These are phyloP conservation scores for Chytriomyces sp. DNA, from an alignment of 192 early-diverging fungal species.

Conservation along the genomic window DNA sequence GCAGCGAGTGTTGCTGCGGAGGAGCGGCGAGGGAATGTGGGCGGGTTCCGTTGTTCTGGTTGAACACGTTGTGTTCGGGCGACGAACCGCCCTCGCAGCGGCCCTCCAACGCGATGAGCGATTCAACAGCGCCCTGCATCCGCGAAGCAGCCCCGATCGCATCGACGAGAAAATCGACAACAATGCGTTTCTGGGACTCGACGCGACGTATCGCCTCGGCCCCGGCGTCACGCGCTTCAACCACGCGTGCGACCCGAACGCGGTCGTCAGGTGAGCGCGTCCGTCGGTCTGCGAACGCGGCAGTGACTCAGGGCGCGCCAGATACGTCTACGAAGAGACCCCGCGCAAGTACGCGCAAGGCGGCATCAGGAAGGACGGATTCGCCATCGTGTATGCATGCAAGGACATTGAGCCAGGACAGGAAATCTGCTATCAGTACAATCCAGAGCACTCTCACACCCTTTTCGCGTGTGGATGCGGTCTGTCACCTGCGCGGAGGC, in stretches of 20 bases:
- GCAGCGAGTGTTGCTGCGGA: no score
- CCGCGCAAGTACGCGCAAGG: background rate
- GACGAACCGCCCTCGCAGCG: background rate
- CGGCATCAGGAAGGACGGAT: slow-evolving; percentile 8
- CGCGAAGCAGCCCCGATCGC: background rate
- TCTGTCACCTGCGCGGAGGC: background rate
- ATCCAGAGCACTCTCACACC: slow-evolving; percentile 9
- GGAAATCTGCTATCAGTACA: slow-evolving; percentile 31
- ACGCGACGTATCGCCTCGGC: slow-evolving; percentile 14
- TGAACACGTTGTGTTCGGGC: slow-evolving; percentile 20
- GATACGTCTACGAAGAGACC: background rate
- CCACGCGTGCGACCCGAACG: slow-evolving; percentile 20
- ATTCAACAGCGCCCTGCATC: background rate
- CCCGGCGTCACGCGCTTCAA: slow-evolving; percentile 27
- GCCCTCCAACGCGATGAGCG: background rate
- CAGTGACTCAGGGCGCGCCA: no score
- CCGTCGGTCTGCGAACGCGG: no score
- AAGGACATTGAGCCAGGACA: background rate
- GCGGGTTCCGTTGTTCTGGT: slow-evolving; percentile 15
- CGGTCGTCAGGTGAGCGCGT: slow-evolving; percentile 6
- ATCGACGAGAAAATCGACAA: background rate
- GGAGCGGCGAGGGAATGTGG: no score
- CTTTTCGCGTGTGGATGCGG: slow-evolving; percentile 9
- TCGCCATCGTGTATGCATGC: slow-evolving; percentile 17
- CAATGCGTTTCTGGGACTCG: slow-evolving; percentile 20